Evolutionary conservation across 306 rosid species (phyloP), one percentile per base, ranked within the genome.

Genomic region (Bauhinia variegata): DNA sequence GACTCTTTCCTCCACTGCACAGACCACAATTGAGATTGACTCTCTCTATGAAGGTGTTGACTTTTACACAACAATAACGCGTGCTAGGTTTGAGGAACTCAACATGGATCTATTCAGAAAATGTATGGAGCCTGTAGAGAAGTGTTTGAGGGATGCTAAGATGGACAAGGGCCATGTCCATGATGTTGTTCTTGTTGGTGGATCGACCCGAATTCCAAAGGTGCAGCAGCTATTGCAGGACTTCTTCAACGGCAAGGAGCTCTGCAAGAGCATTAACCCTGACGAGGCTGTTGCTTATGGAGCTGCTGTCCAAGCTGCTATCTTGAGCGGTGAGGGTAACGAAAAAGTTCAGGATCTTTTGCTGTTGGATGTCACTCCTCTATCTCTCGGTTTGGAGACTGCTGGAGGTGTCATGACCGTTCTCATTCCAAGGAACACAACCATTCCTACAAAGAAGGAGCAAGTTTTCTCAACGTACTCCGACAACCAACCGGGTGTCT

Each of bases 281-380:
- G 91, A 88, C 30, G 95, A 88, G 70, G 95, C 95, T 13, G 88
- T 88, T 33, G 95, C 91, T 4, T 88, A 88, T 16, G 91, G 95
- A 7, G 91, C 95, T 31, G 87, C 95, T 1, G 88, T 88, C 0
- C 95, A 88, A 44, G 95, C 88, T 4, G 95, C 91, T 6, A 83
- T 85, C 4, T 77, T 88, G 72, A 85, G 88, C 0, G 88, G 95
- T 0, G 87, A 85, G 72, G 91, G 88, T 0, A 85, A 85, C 0
- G 91, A 83, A 62, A 87, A 80, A 61, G 90, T 87, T 15, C 90
- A 85, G 71, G 89, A 85, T 31, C 67, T 87, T 0, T 32, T 85
- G 73, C 75, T 87, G n/a, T 66, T 84, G 81, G 95, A 84, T 58
- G 91, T 85, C 0, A 85, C 87, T 0, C 89, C 91, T 3, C 77